Base-by-base conservation (phyloP, 805 yeast species). In the Metschnikowia shivogae region DNA sequence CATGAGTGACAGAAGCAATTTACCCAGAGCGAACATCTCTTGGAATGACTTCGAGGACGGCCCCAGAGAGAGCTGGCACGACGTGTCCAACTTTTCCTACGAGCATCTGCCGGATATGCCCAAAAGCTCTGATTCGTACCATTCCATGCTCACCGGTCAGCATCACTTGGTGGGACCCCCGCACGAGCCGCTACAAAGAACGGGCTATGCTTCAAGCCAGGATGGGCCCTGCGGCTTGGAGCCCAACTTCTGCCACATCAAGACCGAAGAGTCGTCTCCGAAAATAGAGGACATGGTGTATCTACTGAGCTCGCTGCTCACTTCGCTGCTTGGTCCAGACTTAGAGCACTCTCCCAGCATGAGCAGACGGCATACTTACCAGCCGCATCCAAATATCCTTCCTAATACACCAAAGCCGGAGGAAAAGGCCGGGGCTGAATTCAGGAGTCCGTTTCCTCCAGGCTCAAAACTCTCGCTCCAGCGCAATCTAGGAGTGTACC, bases 401-500 rank as follows among this genome's bases (percentile, higher is more conserved):
- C 26, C 17, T 26, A 29, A 20, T n/a, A 20, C 33, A 37, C 29
- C 10, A 24, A 14, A 19, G 40, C 17, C 11, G 10, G 33, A 2
- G 33, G 30, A n/a, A 33, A 29, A 12, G 20, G 9, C 19, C 40
- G 20, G 33, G 34, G 34, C 9, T 17, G 27, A 19, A 5, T 37
- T 37, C 28, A 37, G 20, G 9, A 37, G 34, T n/a, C 34, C 40
- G 5, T 24, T 37, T 19, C 17, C 40, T 17, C 20, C 20, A 2
- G 26, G 34, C 13, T 29, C 40, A 29, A 37, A 37, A 20, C 40
- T 37, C 14, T 29, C 40, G 5, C 34, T 37, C 8, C 40, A 28
- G n/a, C 40, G 26, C 34, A 37, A 30, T 12, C 40, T 37, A 12
- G 37, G 33, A 42, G 60, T 57, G 32, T 69, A 62, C 48, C 70